A percentile compares a stretch with the other conserved stretches of the same genome.
Conservation (phyloP, 768 basidiomycete genomes). For the Amanita inopinata region DNA sequence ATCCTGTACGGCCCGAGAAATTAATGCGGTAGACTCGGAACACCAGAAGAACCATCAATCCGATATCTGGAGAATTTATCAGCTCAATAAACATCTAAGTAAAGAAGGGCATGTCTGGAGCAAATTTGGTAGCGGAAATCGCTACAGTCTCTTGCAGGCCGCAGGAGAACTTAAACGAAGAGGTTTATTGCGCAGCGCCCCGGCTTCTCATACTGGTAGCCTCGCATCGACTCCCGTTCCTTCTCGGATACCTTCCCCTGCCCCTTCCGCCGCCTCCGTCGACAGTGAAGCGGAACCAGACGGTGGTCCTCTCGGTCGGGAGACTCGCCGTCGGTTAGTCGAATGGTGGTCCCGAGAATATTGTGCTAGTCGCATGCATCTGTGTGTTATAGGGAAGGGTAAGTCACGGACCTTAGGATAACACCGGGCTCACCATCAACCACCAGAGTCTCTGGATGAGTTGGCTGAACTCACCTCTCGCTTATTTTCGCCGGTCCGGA, state of each 20-base stretch:
- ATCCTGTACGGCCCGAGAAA: slow-evolving; percentile 79
- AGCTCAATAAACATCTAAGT: slow-evolving; percentile 82
- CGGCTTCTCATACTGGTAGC: slow-evolving; percentile 19
- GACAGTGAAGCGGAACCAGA: slow-evolving; percentile 58
- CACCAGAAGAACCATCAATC: slow-evolving; percentile 92
- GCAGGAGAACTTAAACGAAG: slow-evolving; percentile 47
- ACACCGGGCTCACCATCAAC: slow-evolving; percentile 4
- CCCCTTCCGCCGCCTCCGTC: slow-evolving; percentile 43
- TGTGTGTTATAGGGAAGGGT: slow-evolving; percentile 79
- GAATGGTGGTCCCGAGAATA: slow-evolving; percentile 84
- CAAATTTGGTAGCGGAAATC: slow-evolving; percentile 88
- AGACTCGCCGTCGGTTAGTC: slow-evolving; percentile 66
- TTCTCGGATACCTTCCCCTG: slow-evolving; percentile 49
- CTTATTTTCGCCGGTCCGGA: slow-evolving; percentile 64
- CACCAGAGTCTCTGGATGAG: slow-evolving; percentile 64
- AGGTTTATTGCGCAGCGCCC: slow-evolving; percentile 27
- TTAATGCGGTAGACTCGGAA: slow-evolving; percentile 95
- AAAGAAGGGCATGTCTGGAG: slow-evolving; percentile 75
- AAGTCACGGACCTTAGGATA: slow-evolving; percentile 4
- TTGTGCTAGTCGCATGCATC: slow-evolving; percentile 72
- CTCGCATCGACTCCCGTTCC: slow-evolving; percentile 34
- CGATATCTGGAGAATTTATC: slow-evolving; percentile 91
- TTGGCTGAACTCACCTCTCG: slow-evolving; percentile 51
- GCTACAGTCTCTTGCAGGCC: slow-evolving; percentile 56
- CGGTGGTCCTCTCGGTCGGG: slow-evolving; percentile 70